Conservation (phyloP, 1,139 yeast species). For the Candida neerlandica region DNA sequence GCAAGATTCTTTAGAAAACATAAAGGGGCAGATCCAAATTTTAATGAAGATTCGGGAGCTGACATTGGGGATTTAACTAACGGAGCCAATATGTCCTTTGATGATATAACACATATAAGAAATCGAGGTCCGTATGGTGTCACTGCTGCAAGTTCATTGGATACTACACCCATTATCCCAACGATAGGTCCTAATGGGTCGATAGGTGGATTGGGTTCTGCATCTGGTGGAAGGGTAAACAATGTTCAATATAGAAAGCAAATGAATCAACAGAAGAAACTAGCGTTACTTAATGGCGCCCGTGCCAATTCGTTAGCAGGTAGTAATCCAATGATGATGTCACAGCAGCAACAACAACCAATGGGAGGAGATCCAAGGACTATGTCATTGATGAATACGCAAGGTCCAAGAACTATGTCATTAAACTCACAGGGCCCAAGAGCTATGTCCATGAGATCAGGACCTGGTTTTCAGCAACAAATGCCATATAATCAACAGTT, state of each 20-base stretch:
- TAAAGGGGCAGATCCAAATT: slow-evolving; percentile 29
- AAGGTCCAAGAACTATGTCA: slow-evolving; percentile 34
- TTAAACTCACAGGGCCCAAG: slow-evolving; percentile 20
- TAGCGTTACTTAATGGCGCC: slow-evolving; percentile 51
- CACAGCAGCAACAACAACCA: slow-evolving; percentile 22
- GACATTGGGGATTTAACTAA: slow-evolving; percentile 45
- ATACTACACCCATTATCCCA: slow-evolving; percentile 76
- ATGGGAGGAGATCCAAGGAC: slow-evolving; percentile 45
- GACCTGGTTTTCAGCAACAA: slow-evolving; percentile 6
- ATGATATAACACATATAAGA: slow-evolving; percentile 62
- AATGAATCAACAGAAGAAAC: slow-evolving; percentile 67
- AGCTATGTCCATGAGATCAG: slow-evolving; percentile 9
- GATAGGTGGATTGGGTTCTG: slow-evolving; percentile 2
- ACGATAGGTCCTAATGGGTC: slow-evolving; percentile 42
- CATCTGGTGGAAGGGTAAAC: slow-evolving; percentile 28
- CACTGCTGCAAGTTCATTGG: slow-evolving; percentile 38
- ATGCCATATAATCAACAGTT: slow-evolving; percentile 5
- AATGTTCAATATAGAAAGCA: slow-evolving; percentile 69
- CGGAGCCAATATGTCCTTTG: slow-evolving; percentile 54
- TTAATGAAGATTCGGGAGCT: slow-evolving; percentile 58
- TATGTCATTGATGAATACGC: slow-evolving; percentile 53
- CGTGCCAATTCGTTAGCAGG: slow-evolving; percentile 48
- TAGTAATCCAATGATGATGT: slow-evolving; percentile 32
- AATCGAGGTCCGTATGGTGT: slow-evolving; percentile 67
- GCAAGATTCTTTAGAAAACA: slow-evolving; percentile 48